These are phyloP conservation scores for Debaryomyces singareniensis DNA, from an alignment of 1,139 yeast genomes.

Conservation along the genomic window DNA sequence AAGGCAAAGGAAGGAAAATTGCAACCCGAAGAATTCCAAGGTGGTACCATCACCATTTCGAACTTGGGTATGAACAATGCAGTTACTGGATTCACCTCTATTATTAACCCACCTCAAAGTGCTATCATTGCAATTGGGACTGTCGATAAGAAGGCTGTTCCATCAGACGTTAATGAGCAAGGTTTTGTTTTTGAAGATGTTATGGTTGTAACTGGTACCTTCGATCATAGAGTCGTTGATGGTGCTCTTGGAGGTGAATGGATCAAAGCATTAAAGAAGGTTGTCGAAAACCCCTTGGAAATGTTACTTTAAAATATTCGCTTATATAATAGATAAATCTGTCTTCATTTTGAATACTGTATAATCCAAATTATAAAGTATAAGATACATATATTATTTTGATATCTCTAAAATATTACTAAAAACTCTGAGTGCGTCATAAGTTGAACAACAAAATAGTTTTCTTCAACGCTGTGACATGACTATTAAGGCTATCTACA, in stretches of 20 bases:
- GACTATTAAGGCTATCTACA: constrained; percentile 41
- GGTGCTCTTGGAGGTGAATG: constrained; percentile 98
- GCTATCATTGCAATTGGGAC: constrained; percentile 94
- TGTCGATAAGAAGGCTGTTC: constrained; percentile 85
- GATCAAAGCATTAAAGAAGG: constrained; percentile 86
- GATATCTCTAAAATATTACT: too few relatives aligned
- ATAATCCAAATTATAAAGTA: too few relatives aligned
- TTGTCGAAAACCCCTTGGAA: constrained; percentile 94
- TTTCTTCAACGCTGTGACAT: constrained; percentile 17
- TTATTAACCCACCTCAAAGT: constrained; percentile 96
- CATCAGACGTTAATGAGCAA: constrained; percentile 82
- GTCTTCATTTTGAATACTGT: neutral
- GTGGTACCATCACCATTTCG: constrained; percentile 97
- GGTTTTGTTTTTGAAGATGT: constrained; percentile 92
- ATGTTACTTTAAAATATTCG: constrained; percentile 77
- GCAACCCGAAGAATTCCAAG: constrained; percentile 94
- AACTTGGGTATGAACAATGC: constrained; percentile 99
- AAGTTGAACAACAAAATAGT: too few relatives aligned
- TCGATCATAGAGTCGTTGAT: constrained; percentile 95
- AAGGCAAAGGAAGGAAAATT: constrained; percentile 94
- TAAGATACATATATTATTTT: too few relatives aligned
- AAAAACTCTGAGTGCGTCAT: too few relatives aligned
- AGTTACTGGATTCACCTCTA: constrained; percentile 86
- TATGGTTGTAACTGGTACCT: constrained; percentile 89
- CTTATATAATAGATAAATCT: neutral